A percentile compares a stretch with the other conserved stretches of the same genome.
Conservation (phyloP, 495 filamentous ascomycete genomes). For the Apodospora peruviana region DNA sequence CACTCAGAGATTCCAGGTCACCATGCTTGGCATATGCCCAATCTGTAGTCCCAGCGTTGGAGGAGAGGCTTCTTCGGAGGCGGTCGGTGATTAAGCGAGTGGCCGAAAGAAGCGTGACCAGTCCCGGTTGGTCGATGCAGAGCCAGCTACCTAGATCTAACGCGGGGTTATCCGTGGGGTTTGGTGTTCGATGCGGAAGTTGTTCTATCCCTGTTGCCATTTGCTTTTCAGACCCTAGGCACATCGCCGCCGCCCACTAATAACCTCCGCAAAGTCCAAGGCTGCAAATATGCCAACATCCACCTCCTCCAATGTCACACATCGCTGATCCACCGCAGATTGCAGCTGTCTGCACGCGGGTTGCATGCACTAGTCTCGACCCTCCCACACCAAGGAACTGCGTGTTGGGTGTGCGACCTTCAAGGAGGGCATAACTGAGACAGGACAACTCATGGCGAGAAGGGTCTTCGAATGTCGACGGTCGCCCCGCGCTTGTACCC, state of each 20-base stretch:
- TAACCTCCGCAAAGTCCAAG: neutral
- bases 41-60: no score
- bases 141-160: constrained; percentile 12
- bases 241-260: neutral
- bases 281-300: neutral
- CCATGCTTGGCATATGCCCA: no score
- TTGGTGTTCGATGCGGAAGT: constrained; percentile 3
- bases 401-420: neutral
- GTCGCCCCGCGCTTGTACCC: no score
- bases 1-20: no score
- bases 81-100: neutral
- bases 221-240: neutral
- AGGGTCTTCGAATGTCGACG: neutral
- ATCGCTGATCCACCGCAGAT: constrained; percentile 9
- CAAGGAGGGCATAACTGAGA: neutral
- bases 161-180: constrained; percentile 19
- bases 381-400: constrained; percentile 1
- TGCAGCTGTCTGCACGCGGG: constrained; percentile 10
- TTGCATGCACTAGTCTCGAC: constrained; percentile 9
- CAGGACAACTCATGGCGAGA: neutral
- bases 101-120: neutral
- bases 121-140: constrained; percentile 5
- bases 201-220: neutral
- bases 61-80: no score
- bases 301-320: neutral